phyloP scores from a whole-genome alignment of 768 basidiomycete genomes.

The Suillus bovinus region DNA sequence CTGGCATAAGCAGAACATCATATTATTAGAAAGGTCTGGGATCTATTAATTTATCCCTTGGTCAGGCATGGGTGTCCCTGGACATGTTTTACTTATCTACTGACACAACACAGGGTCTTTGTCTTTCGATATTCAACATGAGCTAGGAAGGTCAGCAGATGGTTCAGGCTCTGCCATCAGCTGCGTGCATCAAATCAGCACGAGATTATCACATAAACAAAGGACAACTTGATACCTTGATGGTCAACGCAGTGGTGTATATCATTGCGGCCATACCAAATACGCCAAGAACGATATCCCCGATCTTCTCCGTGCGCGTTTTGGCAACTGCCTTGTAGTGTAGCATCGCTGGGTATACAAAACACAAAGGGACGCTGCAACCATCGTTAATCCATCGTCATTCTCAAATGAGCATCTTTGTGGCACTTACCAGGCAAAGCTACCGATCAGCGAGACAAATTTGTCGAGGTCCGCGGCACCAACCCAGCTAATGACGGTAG shows the following conservation, averaged over 20 bases:
- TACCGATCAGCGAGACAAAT: slow-evolving; percentile 91
- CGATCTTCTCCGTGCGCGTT: slow-evolving; percentile 62
- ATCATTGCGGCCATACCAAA: slow-evolving; percentile 73
- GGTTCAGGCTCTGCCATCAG: slow-evolving; percentile 59
- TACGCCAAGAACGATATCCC: slow-evolving; percentile 70
- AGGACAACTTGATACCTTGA: slow-evolving; percentile 50
- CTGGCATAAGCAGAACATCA: background rate
- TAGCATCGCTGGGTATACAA: slow-evolving; percentile 91
- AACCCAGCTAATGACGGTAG: slow-evolving; percentile 78
- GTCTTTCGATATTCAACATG: slow-evolving; percentile 21
- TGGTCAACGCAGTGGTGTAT: slow-evolving; percentile 82
- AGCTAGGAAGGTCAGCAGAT: slow-evolving; percentile 39
- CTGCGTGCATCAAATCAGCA: slow-evolving; percentile 33
- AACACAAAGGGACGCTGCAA: slow-evolving; percentile 85
- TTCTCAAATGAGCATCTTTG: slow-evolving; percentile 6
- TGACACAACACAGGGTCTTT: background rate
- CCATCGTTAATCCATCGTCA: slow-evolving; percentile 12
- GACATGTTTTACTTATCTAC: slow-evolving; percentile 3
- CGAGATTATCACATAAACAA: slow-evolving; percentile 4
- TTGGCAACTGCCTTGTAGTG: slow-evolving; percentile 86
- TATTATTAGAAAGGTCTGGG: slow-evolving; percentile 1
- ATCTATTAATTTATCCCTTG: background rate
- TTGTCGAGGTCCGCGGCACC: slow-evolving; percentile 93
- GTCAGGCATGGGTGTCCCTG: slow-evolving; percentile 1
- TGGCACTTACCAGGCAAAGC: slow-evolving; percentile 82